phyloP scores from a whole-genome alignment of 441 rosid species.

The Adansonia rubrostipa region DNA sequence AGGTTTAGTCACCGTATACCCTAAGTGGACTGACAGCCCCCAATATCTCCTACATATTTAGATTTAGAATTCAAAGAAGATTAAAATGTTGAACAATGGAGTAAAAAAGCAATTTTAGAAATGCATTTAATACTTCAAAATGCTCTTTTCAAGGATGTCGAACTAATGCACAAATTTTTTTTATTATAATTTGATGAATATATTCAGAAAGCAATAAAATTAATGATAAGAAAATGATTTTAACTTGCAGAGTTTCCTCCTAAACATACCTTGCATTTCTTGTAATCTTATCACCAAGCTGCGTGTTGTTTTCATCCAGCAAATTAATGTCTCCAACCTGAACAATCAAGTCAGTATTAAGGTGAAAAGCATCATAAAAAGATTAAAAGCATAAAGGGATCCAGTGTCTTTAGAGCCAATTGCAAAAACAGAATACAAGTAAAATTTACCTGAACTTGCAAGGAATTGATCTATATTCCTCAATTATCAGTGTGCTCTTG shows the following conservation, averaged over 20 bases:
- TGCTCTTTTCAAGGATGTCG: neutral
- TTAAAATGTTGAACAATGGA: neutral
- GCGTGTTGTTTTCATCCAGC: neutral
- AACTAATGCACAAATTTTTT: neutral
- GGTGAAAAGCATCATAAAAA: neutral
- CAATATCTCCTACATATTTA: neutral
- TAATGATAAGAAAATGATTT: neutral
- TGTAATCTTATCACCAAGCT: neutral
- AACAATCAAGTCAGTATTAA: slow-evolving; percentile 1
- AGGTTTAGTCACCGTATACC: neutral
- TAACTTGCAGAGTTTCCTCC: neutral
- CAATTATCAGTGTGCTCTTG: neutral
- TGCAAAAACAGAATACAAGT: neutral
- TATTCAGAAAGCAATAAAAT: neutral
- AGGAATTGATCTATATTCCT: neutral
- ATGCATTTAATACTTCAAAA: neutral
- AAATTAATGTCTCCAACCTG: slow-evolving; percentile 14
- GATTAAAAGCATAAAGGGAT: neutral
- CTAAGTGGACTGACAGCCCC: neutral
- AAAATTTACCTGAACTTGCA: neutral
- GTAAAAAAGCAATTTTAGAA: neutral
- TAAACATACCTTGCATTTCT: neutral
- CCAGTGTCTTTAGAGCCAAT: neutral
- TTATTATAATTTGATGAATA: neutral
- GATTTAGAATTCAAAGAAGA: neutral